phyloP scores from a whole-genome alignment of 1,284 basidiomycete species.

The Phylloporus sp. region DNA sequence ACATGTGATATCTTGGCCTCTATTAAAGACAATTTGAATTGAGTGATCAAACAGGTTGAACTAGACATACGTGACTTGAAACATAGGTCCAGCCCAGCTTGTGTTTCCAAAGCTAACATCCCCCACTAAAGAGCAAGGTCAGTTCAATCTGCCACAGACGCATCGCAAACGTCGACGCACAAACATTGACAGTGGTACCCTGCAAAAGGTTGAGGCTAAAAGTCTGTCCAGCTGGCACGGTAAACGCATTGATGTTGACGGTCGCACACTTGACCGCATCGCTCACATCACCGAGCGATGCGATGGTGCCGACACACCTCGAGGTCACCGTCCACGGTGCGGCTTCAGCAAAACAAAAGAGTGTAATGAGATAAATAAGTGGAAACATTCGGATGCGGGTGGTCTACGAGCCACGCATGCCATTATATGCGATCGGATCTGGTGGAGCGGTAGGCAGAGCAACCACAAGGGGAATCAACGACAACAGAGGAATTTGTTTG shows the following conservation, averaged over 20 bases:
- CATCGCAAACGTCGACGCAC: conserved; percentile 24
- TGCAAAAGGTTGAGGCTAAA: conserved; percentile 48
- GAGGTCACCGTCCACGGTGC: conserved; percentile 19
- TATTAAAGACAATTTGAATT: conserved; percentile 21
- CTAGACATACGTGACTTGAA: conserved; percentile 32
- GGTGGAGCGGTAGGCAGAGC: background rate
- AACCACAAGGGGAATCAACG: conserved; percentile 1
- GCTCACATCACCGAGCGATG: conserved; percentile 44
- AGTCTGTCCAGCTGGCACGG: conserved; percentile 53
- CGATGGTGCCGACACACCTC: conserved; percentile 43
- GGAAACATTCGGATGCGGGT: conserved; percentile 24
- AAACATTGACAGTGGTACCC: conserved; percentile 52
- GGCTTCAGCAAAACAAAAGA: conserved; percentile 31
- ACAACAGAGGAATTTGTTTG: background rate
- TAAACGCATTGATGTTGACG: conserved; percentile 47
- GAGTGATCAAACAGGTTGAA: background rate
- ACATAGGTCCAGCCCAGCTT: conserved; percentile 55
- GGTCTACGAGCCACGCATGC: background rate
- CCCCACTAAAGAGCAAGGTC: conserved; percentile 45
- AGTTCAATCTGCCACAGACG: background rate
- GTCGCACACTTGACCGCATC: conserved; percentile 43
- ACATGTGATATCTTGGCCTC: conserved; percentile 51
- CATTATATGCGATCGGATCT: conserved; percentile 9
- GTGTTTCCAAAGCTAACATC: conserved; percentile 50
- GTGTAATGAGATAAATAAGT: conserved; percentile 21